Evolutionary conservation across 352 stramenopile genomes (phyloP), one percentile per base, ranked within the genome.

Genomic region (Aphanomyces stellatus): DNA sequence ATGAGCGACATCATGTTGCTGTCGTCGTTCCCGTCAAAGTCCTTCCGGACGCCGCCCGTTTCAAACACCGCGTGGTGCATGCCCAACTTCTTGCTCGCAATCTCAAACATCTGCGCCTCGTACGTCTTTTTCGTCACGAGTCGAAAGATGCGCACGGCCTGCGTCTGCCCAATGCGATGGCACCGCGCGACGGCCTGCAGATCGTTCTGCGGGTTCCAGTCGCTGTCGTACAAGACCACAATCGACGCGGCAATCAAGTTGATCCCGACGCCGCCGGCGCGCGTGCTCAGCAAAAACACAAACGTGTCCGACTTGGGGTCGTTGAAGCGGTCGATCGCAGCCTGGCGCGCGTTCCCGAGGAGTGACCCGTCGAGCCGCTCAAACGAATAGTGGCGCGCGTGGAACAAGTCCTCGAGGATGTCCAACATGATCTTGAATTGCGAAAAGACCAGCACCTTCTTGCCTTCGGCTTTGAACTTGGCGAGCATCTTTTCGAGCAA

Each of bases 371-470:
- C 97, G 51, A 99, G 79, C 6, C 96, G 80, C 73, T 99, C 97
- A 73, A 98, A 97, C 30, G 65, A 79, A 72, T 91, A 93, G 22
- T 82, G 73, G 30, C 82, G 76, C 60, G 95, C 73, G 30, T 95
- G 83, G 46, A 86, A 93, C 28, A 94, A 76, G 61, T 93, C 79
- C 74, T 93, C 85, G 55, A 99, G 96, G 51, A 99, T 93, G 72
- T 99, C 96, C 25, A 99, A 83, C 95, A 99, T 99, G 73, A 96
- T 98, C 57, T 99, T 98, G 77, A 99, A 98, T 76, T 99, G 97
- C 41, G 91, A 98, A 70, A 99, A 99, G 40, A 99, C 97, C 0
- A 99, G 77, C 15, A 99, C 92, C 73, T 99, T 99, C 76, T 99
- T 98, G 0, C 94, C 88, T 70, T 99, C 97, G 19, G 87, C 75